phyloP scores from a whole-genome alignment of 495 filamentous ascomycete genomes.

The Lichina pygmaea region DNA sequence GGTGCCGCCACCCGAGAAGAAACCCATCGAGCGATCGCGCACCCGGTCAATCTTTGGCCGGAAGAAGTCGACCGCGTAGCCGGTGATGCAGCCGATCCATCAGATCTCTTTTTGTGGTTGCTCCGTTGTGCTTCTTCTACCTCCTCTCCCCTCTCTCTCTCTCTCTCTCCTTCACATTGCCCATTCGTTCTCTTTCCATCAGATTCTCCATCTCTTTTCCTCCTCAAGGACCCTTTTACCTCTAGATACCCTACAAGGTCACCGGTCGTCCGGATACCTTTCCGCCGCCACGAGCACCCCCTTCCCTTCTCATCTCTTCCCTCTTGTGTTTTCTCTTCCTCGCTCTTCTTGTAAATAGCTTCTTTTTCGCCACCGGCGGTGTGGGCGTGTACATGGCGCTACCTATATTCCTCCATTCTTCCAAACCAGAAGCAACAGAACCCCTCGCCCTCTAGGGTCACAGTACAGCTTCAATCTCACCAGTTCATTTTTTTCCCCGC shows the following conservation, averaged over 20 bases:
- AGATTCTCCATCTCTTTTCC: background rate
- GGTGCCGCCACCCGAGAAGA: constrained; percentile 20
- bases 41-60: constrained; percentile 40
- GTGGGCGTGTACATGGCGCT: too few species aligned
- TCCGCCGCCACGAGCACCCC: background rate
- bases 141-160: background rate
- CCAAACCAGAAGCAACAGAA: too few species aligned
- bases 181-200: background rate
- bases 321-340: background rate
- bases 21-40: constrained; percentile 32
- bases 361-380: too few species aligned
- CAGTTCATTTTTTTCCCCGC: too few species aligned
- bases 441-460: too few species aligned
- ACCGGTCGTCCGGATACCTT: background rate
- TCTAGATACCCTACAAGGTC: background rate
- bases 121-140: too few species aligned
- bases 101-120: too few species aligned
- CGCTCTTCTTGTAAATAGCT: too few species aligned
- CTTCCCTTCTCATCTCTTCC: background rate
- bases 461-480: too few species aligned
- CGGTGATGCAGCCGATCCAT: too few species aligned
- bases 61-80: constrained; percentile 11
- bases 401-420: too few species aligned
- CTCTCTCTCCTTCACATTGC: background rate
- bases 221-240: too few species aligned